These are phyloP conservation scores for Colletotrichum agaves DNA, from an alignment of 2,329 filamentous ascomycete genomes.

Conservation along the genomic window DNA sequence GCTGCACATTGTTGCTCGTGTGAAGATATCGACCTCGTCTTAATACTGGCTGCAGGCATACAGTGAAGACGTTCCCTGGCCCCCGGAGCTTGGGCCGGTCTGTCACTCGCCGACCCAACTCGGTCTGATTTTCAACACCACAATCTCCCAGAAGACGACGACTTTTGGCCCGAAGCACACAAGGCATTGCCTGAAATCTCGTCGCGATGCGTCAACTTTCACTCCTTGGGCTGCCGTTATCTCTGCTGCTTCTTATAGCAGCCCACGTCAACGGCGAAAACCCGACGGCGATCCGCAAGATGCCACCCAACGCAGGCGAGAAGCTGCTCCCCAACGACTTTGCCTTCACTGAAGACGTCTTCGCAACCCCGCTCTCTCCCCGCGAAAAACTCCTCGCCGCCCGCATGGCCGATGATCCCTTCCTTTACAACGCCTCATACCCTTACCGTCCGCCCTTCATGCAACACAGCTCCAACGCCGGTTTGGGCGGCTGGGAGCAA, in stretches of 20 bases:
- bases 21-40: background rate
- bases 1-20: background rate
- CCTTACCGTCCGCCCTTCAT: constrained; percentile 63
- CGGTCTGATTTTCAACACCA: constrained; percentile 8
- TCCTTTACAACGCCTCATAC: constrained; percentile 33
- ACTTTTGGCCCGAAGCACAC: background rate
- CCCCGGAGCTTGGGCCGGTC: background rate
- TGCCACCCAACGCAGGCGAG: constrained; percentile 75
- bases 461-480: constrained; percentile 52
- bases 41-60: constrained; percentile 1
- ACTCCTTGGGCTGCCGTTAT: constrained; percentile 53
- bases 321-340: constrained; percentile 80
- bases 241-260: constrained; percentile 58
- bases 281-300: constrained; percentile 76
- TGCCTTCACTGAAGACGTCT: constrained; percentile 52
- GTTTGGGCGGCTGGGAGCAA: constrained; percentile 41
- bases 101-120: background rate
- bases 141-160: background rate
- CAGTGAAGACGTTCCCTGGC: background rate
- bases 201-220: constrained; percentile 52
- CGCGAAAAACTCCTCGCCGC: constrained; percentile 46
- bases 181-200: background rate
- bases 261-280: constrained; percentile 50
- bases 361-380: constrained; percentile 39
- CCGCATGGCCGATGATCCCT: constrained; percentile 42